A percentile compares a stretch with the other conserved stretches of the same genome.
These are phyloP conservation scores for Brasilioporus rufonigricans DNA, from an alignment of 768 basidiomycete genomes.

Conservation along the genomic window DNA sequence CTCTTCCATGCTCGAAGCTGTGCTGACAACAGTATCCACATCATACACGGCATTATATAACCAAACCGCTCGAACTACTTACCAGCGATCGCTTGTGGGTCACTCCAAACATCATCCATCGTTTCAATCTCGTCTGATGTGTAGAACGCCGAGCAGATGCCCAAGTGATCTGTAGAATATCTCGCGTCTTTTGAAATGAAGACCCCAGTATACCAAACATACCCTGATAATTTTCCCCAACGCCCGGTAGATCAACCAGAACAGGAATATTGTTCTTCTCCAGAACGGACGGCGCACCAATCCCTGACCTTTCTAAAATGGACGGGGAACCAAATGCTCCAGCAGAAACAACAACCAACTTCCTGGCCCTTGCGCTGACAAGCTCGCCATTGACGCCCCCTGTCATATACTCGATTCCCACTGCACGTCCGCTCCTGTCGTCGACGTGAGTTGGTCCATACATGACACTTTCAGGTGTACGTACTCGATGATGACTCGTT, in stretches of 20 bases:
- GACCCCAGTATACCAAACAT: neutral
- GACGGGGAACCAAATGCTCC: too few species aligned
- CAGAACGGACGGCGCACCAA: too few species aligned
- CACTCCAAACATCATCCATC: conserved; percentile 44
- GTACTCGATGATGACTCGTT: too few species aligned
- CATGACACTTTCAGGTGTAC: neutral
- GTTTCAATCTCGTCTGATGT: conserved; percentile 46
- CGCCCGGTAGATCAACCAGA: conserved; percentile 78
- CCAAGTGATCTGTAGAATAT: conserved; percentile 30
- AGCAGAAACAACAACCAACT: too few species aligned
- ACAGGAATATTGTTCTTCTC: too few species aligned
- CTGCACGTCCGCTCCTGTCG: conserved; percentile 21
- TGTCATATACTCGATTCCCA: conserved; percentile 37
- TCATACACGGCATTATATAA: conserved; percentile 1
- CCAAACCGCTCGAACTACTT: conserved; percentile 11
- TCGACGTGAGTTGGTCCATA: neutral
- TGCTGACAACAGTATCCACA: conserved; percentile 15
- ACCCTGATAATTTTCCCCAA: conserved; percentile 70
- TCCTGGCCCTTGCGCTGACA: conserved; percentile 25
- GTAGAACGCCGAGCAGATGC: conserved; percentile 30
- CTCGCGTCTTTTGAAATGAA: neutral
- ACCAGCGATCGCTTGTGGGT: conserved; percentile 40
- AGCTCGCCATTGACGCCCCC: conserved; percentile 17
- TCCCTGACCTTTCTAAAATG: too few species aligned
- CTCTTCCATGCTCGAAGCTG: conserved; percentile 31